Percentiles rank a stretch among this genome's conserved stretches.
These are phyloP conservation scores for Dioscorea zingiberensis DNA, from an alignment of 106 monocot species.

Conservation along the genomic window DNA sequence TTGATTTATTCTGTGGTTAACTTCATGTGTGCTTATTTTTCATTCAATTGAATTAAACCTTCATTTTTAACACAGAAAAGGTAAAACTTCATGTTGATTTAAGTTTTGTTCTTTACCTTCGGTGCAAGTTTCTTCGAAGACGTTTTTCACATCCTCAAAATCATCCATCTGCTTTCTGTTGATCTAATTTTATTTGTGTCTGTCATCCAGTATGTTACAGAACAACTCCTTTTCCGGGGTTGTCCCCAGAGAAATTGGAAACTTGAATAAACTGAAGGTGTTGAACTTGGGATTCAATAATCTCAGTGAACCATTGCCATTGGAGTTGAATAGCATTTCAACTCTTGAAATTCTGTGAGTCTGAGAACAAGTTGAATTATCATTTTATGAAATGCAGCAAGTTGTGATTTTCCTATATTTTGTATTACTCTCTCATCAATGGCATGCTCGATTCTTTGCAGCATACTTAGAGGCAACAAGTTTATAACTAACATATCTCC, in stretches of 20 bases:
- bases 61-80: no score
- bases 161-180: no score
- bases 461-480: slow-evolving; percentile 24
- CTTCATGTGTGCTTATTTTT: no score
- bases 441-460: no score
- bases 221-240: slow-evolving; percentile 57
- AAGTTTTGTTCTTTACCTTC: no score
- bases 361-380: background rate
- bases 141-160: no score
- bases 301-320: slow-evolving; percentile 33
- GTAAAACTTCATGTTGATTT: no score
- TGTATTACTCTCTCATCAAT: no score
- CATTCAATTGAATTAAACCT: no score
- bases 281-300: slow-evolving; percentile 53
- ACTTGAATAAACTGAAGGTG: slow-evolving; percentile 29
- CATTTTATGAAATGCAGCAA: background rate
- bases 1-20: no score
- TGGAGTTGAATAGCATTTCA: slow-evolving; percentile 11
- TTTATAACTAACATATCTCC: slow-evolving; percentile 14
- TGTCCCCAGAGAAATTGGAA: slow-evolving; percentile 35
- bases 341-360: slow-evolving; percentile 43
- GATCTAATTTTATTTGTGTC: background rate
- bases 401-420: background rate
- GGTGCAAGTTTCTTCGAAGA: no score
- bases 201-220: slow-evolving; percentile 22